Evolutionary conservation across 208 protist species (phyloP), one percentile per base, ranked within the genome.

Genomic region (Acanthamoeba royreba): DNA sequence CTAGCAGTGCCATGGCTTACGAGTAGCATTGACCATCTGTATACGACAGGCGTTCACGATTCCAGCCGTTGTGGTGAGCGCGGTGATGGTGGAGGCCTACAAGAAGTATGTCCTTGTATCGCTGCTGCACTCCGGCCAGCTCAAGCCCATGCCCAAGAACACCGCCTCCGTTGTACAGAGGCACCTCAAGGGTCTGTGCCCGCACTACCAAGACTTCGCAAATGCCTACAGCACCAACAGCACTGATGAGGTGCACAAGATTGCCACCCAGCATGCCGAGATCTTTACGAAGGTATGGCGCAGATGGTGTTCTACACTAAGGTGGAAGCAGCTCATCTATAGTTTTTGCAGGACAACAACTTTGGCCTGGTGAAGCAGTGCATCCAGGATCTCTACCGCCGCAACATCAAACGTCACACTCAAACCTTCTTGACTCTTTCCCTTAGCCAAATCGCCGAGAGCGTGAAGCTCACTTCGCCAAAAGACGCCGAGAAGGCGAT

Each of bases 371-470:
- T 96, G 15, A 97, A 97, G 92, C 79, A 96, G 35, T 69, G 87
- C 25, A 93, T 97, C 3, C 92, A 81, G 52, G 83, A 92, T 17
- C 92, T 96, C 4, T 61, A 93, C 77, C 92, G 81, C 43, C 79
- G 94, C 63, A 96, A 95, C 53, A 97, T 97, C 88, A 91, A 97
- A 92, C 92, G 87, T 28, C 72, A 95, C 1, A 97, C 96, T 45
- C 83, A 96, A 69, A 97, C 96, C 38, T 97, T 93, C 86, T 53
- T 97, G n/a, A 97, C 96, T 8, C 69, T 97, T 1, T 96, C 95
- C 4, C 94, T 97, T 22, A 43, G 19, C 46, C 93, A 96, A 77
- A 96, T 97, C 47, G 93, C 96, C 22, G 89, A 96, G 40, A 92
- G 61, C 58, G 96, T 94, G 19, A 61, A 92, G 43, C 88, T 97